These are phyloP conservation scores for Clathrospora elynae DNA, from an alignment of 2,329 filamentous ascomycete species.

Conservation along the genomic window DNA sequence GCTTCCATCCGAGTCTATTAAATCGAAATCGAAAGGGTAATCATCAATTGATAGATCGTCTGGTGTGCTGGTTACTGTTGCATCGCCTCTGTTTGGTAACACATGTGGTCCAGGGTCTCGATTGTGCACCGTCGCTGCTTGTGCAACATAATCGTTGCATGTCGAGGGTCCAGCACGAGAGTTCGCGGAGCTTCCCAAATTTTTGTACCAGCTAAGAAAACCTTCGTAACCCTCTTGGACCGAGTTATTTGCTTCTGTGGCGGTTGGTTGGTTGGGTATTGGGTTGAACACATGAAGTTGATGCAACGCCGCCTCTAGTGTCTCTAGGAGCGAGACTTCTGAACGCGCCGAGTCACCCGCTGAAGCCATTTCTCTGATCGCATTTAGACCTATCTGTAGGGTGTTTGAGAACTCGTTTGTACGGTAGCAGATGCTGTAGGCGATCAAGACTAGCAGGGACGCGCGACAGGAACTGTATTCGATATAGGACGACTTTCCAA, in stretches of 20 bases:
- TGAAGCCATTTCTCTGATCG: conserved; percentile 19
- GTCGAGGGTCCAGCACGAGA: not conserved
- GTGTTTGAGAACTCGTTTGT: conserved; percentile 16
- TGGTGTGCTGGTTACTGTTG: not conserved
- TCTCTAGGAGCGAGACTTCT: conserved; percentile 17
- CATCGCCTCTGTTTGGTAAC: not conserved
- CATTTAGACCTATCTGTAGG: conserved; percentile 10
- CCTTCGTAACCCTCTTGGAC: conserved; percentile 14
- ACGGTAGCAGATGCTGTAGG: conserved; percentile 15
- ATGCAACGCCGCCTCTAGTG: conserved; percentile 14
- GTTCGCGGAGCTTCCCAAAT: not conserved
- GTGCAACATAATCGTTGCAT: not conserved
- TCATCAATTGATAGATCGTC: conserved; percentile 4
- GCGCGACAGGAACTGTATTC: conserved; percentile 22
- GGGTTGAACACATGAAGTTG: conserved; percentile 14
- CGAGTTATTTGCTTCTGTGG: not conserved
- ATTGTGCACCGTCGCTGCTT: conserved; percentile 1
- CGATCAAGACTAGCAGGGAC: conserved; percentile 17
- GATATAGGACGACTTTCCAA: conserved; percentile 19
- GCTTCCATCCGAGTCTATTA: conserved; percentile 12
- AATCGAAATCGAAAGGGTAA: conserved; percentile 18
- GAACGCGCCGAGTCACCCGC: conserved; percentile 18
- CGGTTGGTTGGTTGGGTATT: not conserved
- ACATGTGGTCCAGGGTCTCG: not conserved
- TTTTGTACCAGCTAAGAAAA: conserved; percentile 14